These are phyloP conservation scores for Entonaema liquescens DNA, from an alignment of 495 filamentous ascomycete genomes.

Conservation along the genomic window DNA sequence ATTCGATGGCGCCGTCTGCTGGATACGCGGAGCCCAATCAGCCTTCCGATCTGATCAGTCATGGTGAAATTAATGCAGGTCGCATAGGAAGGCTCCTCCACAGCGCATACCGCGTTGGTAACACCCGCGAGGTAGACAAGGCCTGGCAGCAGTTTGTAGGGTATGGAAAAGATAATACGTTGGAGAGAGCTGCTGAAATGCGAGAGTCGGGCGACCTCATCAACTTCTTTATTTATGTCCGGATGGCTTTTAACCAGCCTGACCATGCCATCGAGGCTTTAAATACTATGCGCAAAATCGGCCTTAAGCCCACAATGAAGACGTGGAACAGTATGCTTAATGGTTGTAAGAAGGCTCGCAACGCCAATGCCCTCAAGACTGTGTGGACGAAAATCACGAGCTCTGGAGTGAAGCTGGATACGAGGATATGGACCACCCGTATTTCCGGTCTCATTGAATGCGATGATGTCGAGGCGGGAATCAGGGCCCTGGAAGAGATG, in stretches of 20 bases:
- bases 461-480: conserved; percentile 55
- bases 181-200: conserved; percentile 38
- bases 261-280: conserved; percentile 65
- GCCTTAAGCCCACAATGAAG: conserved; percentile 59
- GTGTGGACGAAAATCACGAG: conserved; percentile 66
- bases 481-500: conserved; percentile 70
- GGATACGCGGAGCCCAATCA: conserved; percentile 20
- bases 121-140: conserved; percentile 27
- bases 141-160: conserved; percentile 50
- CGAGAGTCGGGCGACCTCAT: conserved; percentile 52
- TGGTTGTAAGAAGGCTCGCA: conserved; percentile 60
- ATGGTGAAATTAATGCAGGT: conserved; percentile 2
- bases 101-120: conserved; percentile 7
- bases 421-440: conserved; percentile 66
- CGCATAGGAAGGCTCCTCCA: conserved; percentile 6
- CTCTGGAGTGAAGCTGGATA: conserved; percentile 64
- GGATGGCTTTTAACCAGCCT: conserved; percentile 57
- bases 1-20: conserved; percentile 16
- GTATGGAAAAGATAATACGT: conserved; percentile 15
- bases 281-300: conserved; percentile 63
- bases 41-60: neutral
- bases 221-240: conserved; percentile 63
- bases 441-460: conserved; percentile 66
- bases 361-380: conserved; percentile 59
- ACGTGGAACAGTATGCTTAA: conserved; percentile 72